phyloP scores from a whole-genome alignment of 371 early-diverging fungal species.

The Syncephalastrum sp. region DNA sequence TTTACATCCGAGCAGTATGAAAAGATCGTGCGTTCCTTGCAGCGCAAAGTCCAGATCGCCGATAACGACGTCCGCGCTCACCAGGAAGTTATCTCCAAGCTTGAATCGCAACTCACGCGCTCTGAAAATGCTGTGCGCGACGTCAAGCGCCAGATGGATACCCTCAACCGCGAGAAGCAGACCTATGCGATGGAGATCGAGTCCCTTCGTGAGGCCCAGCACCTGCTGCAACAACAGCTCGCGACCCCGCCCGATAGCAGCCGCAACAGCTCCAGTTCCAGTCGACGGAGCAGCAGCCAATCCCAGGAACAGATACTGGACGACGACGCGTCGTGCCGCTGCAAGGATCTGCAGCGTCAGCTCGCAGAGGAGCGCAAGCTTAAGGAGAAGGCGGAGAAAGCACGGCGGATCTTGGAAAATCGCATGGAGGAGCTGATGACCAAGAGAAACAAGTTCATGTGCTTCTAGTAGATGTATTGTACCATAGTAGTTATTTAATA shows the following conservation, averaged over 20 bases:
- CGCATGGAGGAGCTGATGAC: conserved; percentile 51
- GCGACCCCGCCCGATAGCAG: conserved; percentile 6
- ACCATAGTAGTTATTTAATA: background rate
- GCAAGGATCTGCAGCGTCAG: conserved; percentile 27
- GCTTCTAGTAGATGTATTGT: conserved; percentile 30
- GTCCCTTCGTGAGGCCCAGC: conserved; percentile 37
- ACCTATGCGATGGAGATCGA: conserved; percentile 39
- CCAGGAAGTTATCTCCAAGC: conserved; percentile 44
- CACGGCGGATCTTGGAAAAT: conserved; percentile 43
- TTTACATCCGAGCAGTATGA: conserved; percentile 46
- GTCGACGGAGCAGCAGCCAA: too few relatives aligned
- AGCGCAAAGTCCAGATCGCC: conserved; percentile 40
- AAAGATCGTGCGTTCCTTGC: conserved; percentile 45
- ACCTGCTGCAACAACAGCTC: conserved; percentile 15
- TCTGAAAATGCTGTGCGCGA: conserved; percentile 42
- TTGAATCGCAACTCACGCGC: conserved; percentile 38
- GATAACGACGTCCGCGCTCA: conserved; percentile 41
- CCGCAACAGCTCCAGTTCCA: too few relatives aligned
- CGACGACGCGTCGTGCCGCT: conserved; percentile 14
- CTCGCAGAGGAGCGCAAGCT: conserved; percentile 31
- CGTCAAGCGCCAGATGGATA: conserved; percentile 39
- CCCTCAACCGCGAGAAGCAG: conserved; percentile 38
- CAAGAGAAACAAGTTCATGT: conserved; percentile 54
- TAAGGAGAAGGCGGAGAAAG: conserved; percentile 54
- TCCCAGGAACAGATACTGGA: too few relatives aligned